Evolutionary conservation across 306 rosid genomes (phyloP).

Genomic region (Quercus engelmannii): DNA sequence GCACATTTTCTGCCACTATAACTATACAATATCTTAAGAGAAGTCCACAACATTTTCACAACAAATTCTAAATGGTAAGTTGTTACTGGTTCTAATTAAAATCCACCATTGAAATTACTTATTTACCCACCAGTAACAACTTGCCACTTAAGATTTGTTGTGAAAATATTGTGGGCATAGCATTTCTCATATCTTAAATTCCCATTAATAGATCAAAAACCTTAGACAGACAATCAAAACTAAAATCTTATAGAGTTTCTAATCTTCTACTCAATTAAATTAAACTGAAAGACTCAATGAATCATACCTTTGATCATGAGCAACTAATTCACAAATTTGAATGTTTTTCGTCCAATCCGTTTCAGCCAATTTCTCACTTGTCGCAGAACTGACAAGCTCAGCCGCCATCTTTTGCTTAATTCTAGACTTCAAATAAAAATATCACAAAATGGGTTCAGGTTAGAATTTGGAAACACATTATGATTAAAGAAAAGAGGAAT

Average conservation of each 20-base stretch:
- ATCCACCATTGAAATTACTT: too few species aligned
- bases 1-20: too few species aligned
- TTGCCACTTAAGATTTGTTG: too few species aligned
- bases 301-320: conserved; percentile 73
- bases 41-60: too few species aligned
- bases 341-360: conserved; percentile 87
- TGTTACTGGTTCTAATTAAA: too few species aligned
- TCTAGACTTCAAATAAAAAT: conserved; percentile 23
- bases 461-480: conserved; percentile 9
- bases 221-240: not conserved
- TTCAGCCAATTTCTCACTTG: conserved; percentile 74
- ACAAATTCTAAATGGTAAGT: too few species aligned
- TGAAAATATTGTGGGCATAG: too few species aligned
- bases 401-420: conserved; percentile 61
- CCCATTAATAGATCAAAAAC: not conserved
- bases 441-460: not conserved
- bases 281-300: not conserved
- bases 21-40: too few species aligned
- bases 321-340: conserved; percentile 83
- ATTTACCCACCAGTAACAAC: too few species aligned
- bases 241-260: not conserved
- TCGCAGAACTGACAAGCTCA: conserved; percentile 80
- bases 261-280: not conserved
- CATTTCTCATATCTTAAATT: not conserved
- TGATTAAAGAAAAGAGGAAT: not conserved